phyloP scores from a whole-genome alignment of 148 eudicot genomes.

The Silene latifolia region DNA sequence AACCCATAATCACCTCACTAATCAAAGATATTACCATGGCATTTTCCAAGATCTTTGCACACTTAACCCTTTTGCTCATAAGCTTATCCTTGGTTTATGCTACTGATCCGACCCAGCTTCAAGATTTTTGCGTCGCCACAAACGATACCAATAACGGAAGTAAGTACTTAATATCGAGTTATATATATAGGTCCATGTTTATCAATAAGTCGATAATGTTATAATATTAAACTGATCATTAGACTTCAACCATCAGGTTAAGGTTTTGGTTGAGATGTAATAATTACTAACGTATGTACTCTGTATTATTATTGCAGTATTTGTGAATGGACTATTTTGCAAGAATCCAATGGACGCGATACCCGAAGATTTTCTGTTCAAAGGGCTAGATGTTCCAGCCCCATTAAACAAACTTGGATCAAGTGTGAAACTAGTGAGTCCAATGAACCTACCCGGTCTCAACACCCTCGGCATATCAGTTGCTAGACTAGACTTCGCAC shows the following conservation, averaged over 20 bases:
- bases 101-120: conserved; percentile 15
- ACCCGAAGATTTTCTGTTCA: conserved; percentile 11
- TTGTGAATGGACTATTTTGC: conserved; percentile 20
- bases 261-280: no score
- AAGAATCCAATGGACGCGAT: conserved; percentile 13
- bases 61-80: neutral
- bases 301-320: neutral
- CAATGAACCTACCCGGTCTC: conserved; percentile 11
- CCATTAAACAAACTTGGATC: conserved; percentile 16
- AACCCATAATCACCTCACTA: neutral
- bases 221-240: no score
- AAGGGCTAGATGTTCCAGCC: conserved; percentile 18
- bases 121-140: conserved; percentile 21
- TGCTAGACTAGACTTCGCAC: conserved; percentile 20
- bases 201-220: no score
- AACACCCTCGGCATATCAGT: conserved; percentile 24
- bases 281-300: neutral
- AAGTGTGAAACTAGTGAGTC: conserved; percentile 11
- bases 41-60: neutral
- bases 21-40: neutral
- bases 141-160: conserved; percentile 4
- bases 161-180: neutral
- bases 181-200: no score
- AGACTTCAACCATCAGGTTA: no score
- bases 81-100: neutral